Evolutionary conservation across 805 yeast species (phyloP).

Genomic region (Yamadazyma endophytica): DNA sequence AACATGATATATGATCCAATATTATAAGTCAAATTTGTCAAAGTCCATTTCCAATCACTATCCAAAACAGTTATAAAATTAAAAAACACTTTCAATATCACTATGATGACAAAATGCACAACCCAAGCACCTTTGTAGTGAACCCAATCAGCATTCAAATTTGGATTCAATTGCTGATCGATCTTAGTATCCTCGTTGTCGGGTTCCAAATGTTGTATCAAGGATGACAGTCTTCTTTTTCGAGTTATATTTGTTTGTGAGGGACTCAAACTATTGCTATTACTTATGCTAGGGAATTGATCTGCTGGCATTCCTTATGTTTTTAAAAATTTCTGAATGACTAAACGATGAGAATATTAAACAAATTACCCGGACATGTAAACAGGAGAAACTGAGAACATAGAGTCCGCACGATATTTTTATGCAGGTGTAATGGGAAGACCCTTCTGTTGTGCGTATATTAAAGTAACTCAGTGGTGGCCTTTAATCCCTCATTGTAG

Average conservation of each 20-base stretch:
- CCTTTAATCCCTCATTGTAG: background rate
- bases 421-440: too few species aligned
- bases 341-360: too few species aligned
- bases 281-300: constrained; percentile 10
- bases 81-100: constrained; percentile 68
- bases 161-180: constrained; percentile 85
- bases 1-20: constrained; percentile 94
- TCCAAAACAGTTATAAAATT: constrained; percentile 78
- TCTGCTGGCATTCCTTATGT: background rate
- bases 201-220: constrained; percentile 87
- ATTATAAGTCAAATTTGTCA: constrained; percentile 86
- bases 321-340: too few species aligned
- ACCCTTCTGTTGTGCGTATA: too few species aligned
- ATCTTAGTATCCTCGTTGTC: constrained; percentile 88
- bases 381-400: too few species aligned
- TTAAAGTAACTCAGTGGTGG: background rate
- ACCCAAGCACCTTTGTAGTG: constrained; percentile 96
- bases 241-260: constrained; percentile 29
- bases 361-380: too few species aligned
- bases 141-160: constrained; percentile 95
- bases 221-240: constrained; percentile 76
- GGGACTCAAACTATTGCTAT: constrained; percentile 15
- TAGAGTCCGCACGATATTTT: too few species aligned
- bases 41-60: constrained; percentile 86
- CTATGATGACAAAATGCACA: constrained; percentile 80